phyloP scores from a whole-genome alignment of 352 stramenopile genomes.

The Phytophthora syringae region DNA sequence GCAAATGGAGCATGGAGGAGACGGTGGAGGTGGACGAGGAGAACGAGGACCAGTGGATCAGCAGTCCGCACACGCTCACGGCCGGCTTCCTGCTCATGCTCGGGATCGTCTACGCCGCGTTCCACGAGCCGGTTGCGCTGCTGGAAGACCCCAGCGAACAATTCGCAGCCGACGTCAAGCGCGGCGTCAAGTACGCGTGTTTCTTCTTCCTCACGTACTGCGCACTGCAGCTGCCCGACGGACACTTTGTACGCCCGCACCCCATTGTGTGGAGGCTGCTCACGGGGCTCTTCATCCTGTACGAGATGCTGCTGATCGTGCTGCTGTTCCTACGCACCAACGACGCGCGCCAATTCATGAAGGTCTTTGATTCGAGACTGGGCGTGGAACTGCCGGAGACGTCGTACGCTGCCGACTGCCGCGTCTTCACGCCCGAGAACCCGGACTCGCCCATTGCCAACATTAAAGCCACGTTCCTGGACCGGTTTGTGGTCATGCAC shows the following conservation, averaged over 20 bases:
- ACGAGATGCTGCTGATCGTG: conserved; percentile 91
- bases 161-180: conserved; percentile 61
- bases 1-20: conserved; percentile 88
- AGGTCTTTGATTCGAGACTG: conserved; percentile 79
- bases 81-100: conserved; percentile 80
- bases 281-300: conserved; percentile 92
- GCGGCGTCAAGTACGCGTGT: conserved; percentile 79
- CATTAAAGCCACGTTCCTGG: conserved; percentile 79
- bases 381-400: conserved; percentile 81
- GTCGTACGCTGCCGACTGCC: conserved; percentile 86
- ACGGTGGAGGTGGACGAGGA: conserved; percentile 76
- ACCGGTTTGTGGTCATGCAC: conserved; percentile 92
- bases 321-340: conserved; percentile 84
- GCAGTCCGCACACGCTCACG: conserved; percentile 85
- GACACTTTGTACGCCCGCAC: conserved; percentile 89
- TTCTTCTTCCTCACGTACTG: conserved; percentile 91
- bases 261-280: conserved; percentile 92
- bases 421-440: conserved; percentile 88
- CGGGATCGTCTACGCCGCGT: conserved; percentile 88
- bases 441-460: conserved; percentile 81
- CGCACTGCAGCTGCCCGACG: conserved; percentile 84
- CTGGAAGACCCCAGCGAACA: conserved; percentile 49
- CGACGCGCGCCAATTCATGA: conserved; percentile 87
- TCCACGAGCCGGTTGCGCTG: conserved; percentile 56
- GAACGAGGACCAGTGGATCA: conserved; percentile 82